Base-by-base conservation (phyloP, 202 grass and related monocot genomes). In the Bolboschoenoplectus hybrid region DNA sequence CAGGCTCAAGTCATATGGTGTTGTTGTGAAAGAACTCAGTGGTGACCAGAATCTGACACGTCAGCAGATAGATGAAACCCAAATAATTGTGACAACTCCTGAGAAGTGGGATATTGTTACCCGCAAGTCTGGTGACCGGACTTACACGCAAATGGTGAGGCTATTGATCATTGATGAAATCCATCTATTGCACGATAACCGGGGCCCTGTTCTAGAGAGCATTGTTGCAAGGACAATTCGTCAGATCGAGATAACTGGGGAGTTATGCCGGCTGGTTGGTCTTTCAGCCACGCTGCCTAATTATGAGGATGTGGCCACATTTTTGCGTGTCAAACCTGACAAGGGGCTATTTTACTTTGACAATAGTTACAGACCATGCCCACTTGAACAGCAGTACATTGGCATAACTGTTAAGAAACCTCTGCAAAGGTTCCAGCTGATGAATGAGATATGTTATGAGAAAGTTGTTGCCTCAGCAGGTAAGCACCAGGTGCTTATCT, bases 61-160 rank as follows among this genome's bases (percentile, higher is more conserved):
- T 56, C 93, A 95, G 16, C 95, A 98, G 88, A 98, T 95, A 70
- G 93, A 98, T 35, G 93, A 98, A 79, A 98, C 95, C 44, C 95
- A 95, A 85, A 91, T 98, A 81, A 95, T 98, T 85, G 93, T 98
- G 47, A 98, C 93, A 10, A 98, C 95, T 35, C 93, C 95, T 71
- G 95, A 95, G 74, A 98, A 98, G 84, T 98, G 95, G 93, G 95
- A 95, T 80, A 98, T 98, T 80, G 89, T 95, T 52, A 98, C 93
- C 0, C 92, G 95, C 80, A 98, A 98, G 88, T 98, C 95, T 73
- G 93, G 95, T 38, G 93, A 95, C 75, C 91, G 93, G 74, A 95
- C 90, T 46, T 98, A 95, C 57, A 95, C 95, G 32, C 95, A 98
- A 79, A 60, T 98, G 86, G 95, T 98, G 65, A 98, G 91, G 88